Conservation (phyloP, 2,329 filamentous ascomycete genomes). For the Colletotrichum melonis region DNA sequence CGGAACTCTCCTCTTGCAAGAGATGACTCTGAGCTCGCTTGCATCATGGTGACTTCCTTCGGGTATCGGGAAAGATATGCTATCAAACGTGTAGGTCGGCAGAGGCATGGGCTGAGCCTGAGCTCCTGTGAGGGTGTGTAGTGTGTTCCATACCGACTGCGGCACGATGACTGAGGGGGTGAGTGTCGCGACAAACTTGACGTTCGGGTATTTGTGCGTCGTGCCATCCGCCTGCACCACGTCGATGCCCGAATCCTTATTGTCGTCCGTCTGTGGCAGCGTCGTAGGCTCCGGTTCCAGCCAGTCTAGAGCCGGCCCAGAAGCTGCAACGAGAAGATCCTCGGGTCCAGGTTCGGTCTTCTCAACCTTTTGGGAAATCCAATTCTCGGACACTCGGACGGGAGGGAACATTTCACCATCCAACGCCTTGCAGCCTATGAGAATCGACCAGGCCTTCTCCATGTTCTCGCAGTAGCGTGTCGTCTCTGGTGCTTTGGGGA, state of each 20-base stretch:
- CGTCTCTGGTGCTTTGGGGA: constrained; percentile 48
- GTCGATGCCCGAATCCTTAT: constrained; percentile 63
- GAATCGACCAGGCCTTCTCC: constrained; percentile 72
- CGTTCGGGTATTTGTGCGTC: constrained; percentile 71
- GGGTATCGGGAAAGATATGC: constrained; percentile 65
- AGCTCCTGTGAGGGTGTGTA: constrained; percentile 68
- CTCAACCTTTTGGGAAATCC: constrained; percentile 77
- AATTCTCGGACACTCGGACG: constrained; percentile 77
- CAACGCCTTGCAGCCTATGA: constrained; percentile 71
- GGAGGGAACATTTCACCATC: constrained; percentile 62
- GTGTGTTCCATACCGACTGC: constrained; percentile 69
- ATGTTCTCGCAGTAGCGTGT: constrained; percentile 51
- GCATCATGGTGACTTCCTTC: constrained; percentile 63
- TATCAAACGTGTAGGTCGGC: constrained; percentile 65
- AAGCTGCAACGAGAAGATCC: constrained; percentile 49
- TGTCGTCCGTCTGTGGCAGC: constrained; percentile 58
- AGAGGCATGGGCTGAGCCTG: constrained; percentile 52
- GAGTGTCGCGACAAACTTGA: constrained; percentile 80
- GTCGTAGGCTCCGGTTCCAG: constrained; percentile 76
- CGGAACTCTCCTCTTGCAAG: constrained; percentile 58
- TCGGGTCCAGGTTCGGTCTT: constrained; percentile 63
- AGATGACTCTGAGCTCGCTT: constrained; percentile 68
- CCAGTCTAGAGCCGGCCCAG: constrained; percentile 71
- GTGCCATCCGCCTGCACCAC: constrained; percentile 59
- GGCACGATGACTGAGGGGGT: constrained; percentile 80